These are phyloP conservation scores for Apophysomyces sp. DNA, from an alignment of 371 early-diverging fungal genomes.

Conservation along the genomic window DNA sequence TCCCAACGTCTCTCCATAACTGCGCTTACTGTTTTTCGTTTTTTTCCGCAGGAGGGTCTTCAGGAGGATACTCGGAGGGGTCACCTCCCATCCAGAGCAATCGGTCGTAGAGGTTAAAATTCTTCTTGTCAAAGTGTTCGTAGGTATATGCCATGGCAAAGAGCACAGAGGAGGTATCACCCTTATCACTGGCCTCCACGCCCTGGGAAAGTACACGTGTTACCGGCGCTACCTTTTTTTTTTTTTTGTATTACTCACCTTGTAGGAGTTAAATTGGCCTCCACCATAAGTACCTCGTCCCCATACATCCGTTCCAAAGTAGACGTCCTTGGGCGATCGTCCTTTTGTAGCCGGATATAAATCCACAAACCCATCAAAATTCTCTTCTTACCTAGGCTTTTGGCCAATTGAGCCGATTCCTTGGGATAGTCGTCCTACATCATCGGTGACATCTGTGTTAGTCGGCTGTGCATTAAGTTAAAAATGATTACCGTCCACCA, in stretches of 20 bases:
- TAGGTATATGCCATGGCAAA: constrained; percentile 68
- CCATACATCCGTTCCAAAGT: constrained; percentile 68
- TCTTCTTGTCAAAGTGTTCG: constrained; percentile 41
- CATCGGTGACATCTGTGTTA: background rate
- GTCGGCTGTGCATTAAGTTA: background rate
- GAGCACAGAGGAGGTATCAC: constrained; percentile 50
- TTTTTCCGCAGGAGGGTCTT: too few relatives aligned
- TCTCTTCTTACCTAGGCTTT: constrained; percentile 13
- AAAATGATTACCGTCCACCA: constrained; percentile 46
- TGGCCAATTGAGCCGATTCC: constrained; percentile 31
- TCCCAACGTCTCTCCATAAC: too few relatives aligned
- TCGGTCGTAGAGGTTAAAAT: constrained; percentile 49
- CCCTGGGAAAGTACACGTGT: constrained; percentile 19
- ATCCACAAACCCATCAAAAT: background rate
- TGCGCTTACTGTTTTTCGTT: background rate
- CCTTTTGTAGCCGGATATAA: background rate
- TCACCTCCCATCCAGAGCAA: constrained; percentile 55
- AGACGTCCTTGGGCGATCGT: constrained; percentile 38
- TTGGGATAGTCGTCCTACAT: constrained; percentile 23
- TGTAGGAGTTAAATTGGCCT: constrained; percentile 53
- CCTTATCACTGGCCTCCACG: constrained; percentile 38
- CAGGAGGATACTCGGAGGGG: constrained; percentile 20
- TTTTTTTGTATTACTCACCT: constrained; percentile 15
- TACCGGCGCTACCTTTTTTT: background rate
- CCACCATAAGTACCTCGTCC: constrained; percentile 65